Evolutionary conservation across 371 early-diverging fungal genomes (phyloP), one percentile per base, ranked within the genome.

Genomic region (Dichotomocladium elegans): DNA sequence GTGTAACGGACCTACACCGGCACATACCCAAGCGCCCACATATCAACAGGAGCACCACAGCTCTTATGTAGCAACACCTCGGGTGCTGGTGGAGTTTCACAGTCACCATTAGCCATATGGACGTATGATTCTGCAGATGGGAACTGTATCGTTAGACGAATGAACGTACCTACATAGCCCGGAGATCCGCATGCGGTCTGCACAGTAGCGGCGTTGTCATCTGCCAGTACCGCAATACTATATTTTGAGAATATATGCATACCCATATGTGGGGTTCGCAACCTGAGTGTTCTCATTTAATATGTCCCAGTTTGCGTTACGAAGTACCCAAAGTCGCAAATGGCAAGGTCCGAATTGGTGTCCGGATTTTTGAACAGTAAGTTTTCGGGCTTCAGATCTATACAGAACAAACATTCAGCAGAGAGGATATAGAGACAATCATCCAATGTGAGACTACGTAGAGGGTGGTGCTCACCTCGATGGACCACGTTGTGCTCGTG

Each of bases 341-440:
- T 75, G 60, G 83, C 71, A 46, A 88, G 68, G 46, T 73, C 77
- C 5, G 89, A 66, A 46, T 83, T 78, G 25, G 81, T 70, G 14
- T 75, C 64, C 17, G 62, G 52, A 45, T 79, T 79, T 55, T 81
- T 76, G 55, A 87, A 91, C 35, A 91, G 64, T 21, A 91, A 47
- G 56, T 93, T 93, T 63, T 91, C 91, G 10, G 91, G 90, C 55
- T 93, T 91, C 63, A 93, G 67, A 73, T 91, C 91, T 83, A 64
- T 27, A 28, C 25, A 27, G 33, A 30, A 54, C 7, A 44, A 3
- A 44, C 7, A 24, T 9, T 0, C n/a, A 1, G 7, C 1, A 41
- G 1, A 41, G 8, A 8, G 15, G 11, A n/a, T 17, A 41, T n/a
- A n/a, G 12, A 21, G n/a, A n/a, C n/a, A n/a, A n/a, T n/a, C n/a